Evolutionary conservation across 805 yeast species (phyloP).

Genomic region (Osmozyma mogii): DNA sequence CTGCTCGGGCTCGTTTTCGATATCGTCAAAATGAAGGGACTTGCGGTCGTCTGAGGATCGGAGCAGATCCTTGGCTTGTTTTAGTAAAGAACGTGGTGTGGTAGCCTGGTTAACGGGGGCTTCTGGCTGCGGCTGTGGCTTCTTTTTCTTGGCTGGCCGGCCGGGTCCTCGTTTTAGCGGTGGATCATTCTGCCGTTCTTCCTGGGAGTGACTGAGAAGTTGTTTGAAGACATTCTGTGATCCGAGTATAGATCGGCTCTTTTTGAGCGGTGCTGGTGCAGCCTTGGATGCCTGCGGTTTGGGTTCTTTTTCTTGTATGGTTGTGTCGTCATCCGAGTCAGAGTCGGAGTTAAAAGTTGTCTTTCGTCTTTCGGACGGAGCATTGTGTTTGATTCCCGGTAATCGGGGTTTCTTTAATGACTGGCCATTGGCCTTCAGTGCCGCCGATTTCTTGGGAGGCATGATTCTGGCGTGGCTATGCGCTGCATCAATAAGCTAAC

Average conservation of each 20-base stretch:
- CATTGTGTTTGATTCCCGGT: neutral
- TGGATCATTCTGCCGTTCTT: constrained; percentile 1
- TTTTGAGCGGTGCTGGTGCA: constrained; percentile 4
- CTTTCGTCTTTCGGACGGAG: neutral
- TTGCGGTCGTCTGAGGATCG: constrained; percentile 3
- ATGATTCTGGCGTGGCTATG: constrained; percentile 1
- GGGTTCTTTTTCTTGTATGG: neutral
- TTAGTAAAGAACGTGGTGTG: constrained; percentile 11
- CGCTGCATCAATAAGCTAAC: neutral
- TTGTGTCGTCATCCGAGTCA: constrained; percentile 3
- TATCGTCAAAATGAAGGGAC: constrained; percentile 7
- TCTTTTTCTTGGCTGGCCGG: constrained; percentile 2
- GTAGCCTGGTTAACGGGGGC: constrained; percentile 9
- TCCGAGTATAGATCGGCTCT: constrained; percentile 9
- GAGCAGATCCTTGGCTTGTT: constrained; percentile 9
- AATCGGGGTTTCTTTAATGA: neutral
- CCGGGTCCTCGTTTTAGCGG: constrained; percentile 2
- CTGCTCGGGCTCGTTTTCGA: constrained; percentile 1
- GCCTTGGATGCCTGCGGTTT: no score
- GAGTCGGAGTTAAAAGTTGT: constrained; percentile 5
- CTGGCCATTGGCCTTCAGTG: neutral
- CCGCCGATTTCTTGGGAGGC: constrained; percentile 7
- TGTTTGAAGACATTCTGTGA: constrained; percentile 11
- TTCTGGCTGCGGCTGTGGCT: constrained; percentile 1
- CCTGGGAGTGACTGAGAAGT: constrained; percentile 6